These are phyloP conservation scores for Elaeis guineensis DNA, from an alignment of 176 grass and related monocot genomes.

Conservation along the genomic window DNA sequence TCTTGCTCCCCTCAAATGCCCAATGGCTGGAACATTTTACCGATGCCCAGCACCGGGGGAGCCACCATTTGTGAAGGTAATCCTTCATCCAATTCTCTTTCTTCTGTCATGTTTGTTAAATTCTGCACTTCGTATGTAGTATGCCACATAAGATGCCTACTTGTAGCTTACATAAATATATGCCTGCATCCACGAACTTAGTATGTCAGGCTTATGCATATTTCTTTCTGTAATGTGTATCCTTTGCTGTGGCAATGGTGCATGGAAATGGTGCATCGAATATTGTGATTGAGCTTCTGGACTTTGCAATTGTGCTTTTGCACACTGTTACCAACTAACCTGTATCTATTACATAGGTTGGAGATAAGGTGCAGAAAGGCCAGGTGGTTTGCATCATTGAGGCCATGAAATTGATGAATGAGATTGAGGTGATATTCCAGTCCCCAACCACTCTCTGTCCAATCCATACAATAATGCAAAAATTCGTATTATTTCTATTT, in stretches of 20 bases:
- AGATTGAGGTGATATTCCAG: constrained; percentile 33
- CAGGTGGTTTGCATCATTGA: constrained; percentile 50
- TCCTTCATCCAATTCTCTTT: background rate
- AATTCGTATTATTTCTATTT: too few relatives aligned
- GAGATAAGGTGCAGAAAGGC: constrained; percentile 42
- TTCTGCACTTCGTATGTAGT: too few relatives aligned
- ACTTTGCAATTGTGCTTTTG: too few relatives aligned
- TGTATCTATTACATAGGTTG: constrained; percentile 15
- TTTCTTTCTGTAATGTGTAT: too few relatives aligned
- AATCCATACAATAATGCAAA: too few relatives aligned
- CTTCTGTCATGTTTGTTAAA: background rate
- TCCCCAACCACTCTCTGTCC: background rate
- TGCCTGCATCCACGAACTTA: too few relatives aligned
- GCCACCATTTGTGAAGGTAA: constrained; percentile 37
- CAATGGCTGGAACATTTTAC: constrained; percentile 50
- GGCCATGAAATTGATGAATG: constrained; percentile 61
- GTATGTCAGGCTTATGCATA: too few relatives aligned
- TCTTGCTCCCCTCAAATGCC: constrained; percentile 31
- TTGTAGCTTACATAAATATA: too few relatives aligned
- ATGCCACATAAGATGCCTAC: too few relatives aligned
- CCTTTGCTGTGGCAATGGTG: too few relatives aligned
- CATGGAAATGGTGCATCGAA: too few relatives aligned
- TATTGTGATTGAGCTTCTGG: too few relatives aligned
- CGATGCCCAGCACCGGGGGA: constrained; percentile 23
- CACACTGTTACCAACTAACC: background rate